Evolutionary conservation across 192 early-diverging fungal species (phyloP), one percentile per base, ranked within the genome.

Genomic region (Rhizoclosmatium sp.): DNA sequence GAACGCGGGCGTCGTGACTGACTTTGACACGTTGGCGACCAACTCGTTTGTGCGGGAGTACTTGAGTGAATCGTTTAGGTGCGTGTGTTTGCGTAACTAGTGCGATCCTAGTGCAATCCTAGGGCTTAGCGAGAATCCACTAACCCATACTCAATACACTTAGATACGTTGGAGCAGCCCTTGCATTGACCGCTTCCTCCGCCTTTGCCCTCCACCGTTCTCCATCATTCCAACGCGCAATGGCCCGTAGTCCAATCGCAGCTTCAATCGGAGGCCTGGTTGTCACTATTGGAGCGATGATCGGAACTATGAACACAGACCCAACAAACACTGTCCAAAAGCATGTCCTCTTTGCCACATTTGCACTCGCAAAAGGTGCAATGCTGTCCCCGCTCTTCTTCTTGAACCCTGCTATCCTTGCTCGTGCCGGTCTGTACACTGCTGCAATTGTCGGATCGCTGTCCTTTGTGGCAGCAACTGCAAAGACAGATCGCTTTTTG

Each of bases 361-460:
- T 76, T 56, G 75, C 75, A 5, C 19, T 66, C 2, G 42, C 62
- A 1, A 66, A 76, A 54, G 75, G 75, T 12, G 62, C 49, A 19
- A 65, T 76, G 75, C 75, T 76, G 31, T 66, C 64, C 2, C 47
- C 62, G 49, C 64, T 76, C 45, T 66, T 76, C 19, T 66, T 76
- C 39, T 54, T 76, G 62, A 64, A 76, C 40, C 75, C 75, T 14
- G 64, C 75, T 12, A 48, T 76, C 19, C 65, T 76, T 21, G 46
- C 48, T 4, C 75, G 75, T 19, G 75, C 75, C 2, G 62, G 60
- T 12, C 3, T 66, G 0, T 76, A 76, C 42, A 51, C 75, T 64
- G 75, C 75, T 23, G 75, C 62, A 48, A 76, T 76, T 21, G 75
- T 76, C 19, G 75, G 75, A 1, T 76, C 75, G 4, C 49, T 76